Percentiles rank a stretch among this genome's conserved stretches.
Conservation (phyloP, 2,329 filamentous ascomycete genomes). For the Xylariales sp. region DNA sequence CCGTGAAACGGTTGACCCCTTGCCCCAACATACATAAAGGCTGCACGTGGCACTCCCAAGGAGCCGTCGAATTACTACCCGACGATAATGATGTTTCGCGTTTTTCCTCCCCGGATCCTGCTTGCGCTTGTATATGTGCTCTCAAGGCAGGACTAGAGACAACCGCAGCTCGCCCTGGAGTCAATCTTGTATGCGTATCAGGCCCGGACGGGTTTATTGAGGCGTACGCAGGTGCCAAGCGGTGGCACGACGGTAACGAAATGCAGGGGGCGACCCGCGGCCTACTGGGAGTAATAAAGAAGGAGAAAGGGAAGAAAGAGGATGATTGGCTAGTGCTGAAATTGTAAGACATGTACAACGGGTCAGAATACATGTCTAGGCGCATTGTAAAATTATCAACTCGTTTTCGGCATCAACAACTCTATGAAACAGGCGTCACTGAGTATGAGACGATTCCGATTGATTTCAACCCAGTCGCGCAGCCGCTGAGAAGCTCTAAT, state of each 20-base stretch:
- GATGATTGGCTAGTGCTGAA: conserved; percentile 66
- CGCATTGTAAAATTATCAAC: not conserved
- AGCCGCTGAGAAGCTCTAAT: not conserved
- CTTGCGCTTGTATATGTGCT: conserved; percentile 47
- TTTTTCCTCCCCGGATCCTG: conserved; percentile 21
- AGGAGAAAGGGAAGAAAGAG: conserved; percentile 51
- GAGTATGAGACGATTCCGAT: not conserved
- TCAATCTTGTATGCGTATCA: conserved; percentile 82
- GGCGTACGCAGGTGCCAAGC: conserved; percentile 82
- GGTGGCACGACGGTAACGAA: conserved; percentile 78
- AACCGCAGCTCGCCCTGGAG: conserved; percentile 53
- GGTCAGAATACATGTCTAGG: not conserved
- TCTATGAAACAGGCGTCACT: not conserved
- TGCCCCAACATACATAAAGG: not conserved
- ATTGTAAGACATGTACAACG: conserved; percentile 51
- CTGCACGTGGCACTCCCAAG: conserved; percentile 48
- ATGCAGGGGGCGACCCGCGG: conserved; percentile 80
- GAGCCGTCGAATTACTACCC: conserved; percentile 40
- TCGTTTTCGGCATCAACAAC: not conserved
- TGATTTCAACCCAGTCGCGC: not conserved
- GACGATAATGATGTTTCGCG: conserved; percentile 46
- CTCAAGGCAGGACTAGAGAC: conserved; percentile 16
- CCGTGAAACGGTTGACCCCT: not conserved
- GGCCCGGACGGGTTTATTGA: conserved; percentile 91
- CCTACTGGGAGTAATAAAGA: conserved; percentile 69